Evolutionary conservation across 768 basidiomycete species (phyloP).

Genomic region (Russula lepida): DNA sequence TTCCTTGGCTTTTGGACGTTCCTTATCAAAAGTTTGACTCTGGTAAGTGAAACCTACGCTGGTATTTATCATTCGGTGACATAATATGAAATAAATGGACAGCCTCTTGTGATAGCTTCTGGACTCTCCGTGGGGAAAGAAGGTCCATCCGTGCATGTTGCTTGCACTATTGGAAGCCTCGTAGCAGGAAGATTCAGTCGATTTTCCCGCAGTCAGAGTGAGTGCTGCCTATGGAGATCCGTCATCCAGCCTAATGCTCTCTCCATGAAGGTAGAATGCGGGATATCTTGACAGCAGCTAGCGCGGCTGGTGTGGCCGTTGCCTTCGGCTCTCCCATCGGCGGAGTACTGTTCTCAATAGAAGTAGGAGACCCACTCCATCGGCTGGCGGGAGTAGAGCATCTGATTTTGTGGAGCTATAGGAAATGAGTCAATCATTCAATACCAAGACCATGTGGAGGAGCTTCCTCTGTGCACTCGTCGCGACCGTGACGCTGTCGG

Average conservation of each 20-base stretch:
- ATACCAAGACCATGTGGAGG: slow-evolving; percentile 97
- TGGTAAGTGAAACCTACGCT: slow-evolving; percentile 46
- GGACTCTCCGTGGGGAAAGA: slow-evolving; percentile 97
- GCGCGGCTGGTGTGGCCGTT: slow-evolving; percentile 96
- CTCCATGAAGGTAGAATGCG: slow-evolving; percentile 56
- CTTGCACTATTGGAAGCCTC: slow-evolving; percentile 85
- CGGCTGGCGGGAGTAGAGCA: neutral
- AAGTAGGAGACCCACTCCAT: slow-evolving; percentile 42
- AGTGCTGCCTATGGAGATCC: slow-evolving; percentile 22
- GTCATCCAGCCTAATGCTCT: slow-evolving; percentile 19
- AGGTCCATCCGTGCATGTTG: slow-evolving; percentile 96
- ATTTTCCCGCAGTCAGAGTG: slow-evolving; percentile 85
- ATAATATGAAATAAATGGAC: neutral
- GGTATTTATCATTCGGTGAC: neutral
- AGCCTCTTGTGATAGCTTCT: slow-evolving; percentile 97
- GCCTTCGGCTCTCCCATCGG: slow-evolving; percentile 98
- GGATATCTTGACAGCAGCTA: slow-evolving; percentile 90
- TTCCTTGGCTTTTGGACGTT: slow-evolving; percentile 88
- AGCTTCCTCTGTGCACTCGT: slow-evolving; percentile 97
- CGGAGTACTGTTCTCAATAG: slow-evolving; percentile 95
- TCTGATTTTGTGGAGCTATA: slow-evolving; percentile 27
- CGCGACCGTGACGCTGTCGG: slow-evolving; percentile 91
- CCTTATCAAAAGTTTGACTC: slow-evolving; percentile 85
- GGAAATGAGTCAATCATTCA: slow-evolving; percentile 99
- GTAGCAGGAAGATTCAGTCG: slow-evolving; percentile 78